Base-by-base conservation (phyloP, 495 filamentous ascomycete species). In the Cetradonia linearis region DNA sequence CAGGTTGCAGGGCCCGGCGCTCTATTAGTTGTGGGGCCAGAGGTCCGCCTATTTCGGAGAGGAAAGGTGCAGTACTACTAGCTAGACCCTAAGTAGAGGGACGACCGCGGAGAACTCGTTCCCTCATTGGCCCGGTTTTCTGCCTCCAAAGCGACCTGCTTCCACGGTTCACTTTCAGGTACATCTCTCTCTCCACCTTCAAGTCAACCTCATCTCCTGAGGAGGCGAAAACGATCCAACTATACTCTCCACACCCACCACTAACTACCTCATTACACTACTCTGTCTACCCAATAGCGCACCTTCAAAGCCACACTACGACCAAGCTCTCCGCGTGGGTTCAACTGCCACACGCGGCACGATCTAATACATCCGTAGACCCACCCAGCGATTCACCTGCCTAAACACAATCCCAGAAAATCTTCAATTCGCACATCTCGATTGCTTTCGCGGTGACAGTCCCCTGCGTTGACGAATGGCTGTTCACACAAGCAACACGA, bases 401-500 rank as follows among this genome's bases (percentile, higher is more conserved):
- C 50, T 31, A 14, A 23, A 40, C 18, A 0, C 9, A n/a, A 18
- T 30, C 48, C 3, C 37, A 30, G 30, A 13, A 60, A 34, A 47
- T 5, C 20, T 31, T 53, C 36, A 31, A 42, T 27, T 23, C 9
- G 18, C 48, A 50, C 31, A 33, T 38, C 36, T 28, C 59, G 49
- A 44, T 38, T 14, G 46, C 59, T 38, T 31, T 50, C 42, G 52
- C 38, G 34, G 52, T 56, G 6, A 50, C n/a, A 42, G 25, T 23
- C 8, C 38, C 8, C 38, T 37, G 20, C 2, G 13, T 48, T 48
- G 55, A 58, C 61, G 61, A 59, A 60, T 66, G 61, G 59, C 57
- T 46, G n/a, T 59, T 64, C 42, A 28, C 33, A 33, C 50, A n/a
- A 48, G 50, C 50, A n/a, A 52, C 33, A 47, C 62, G 55, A 60